Percentiles rank a stretch among this genome's conserved stretches.
Conservation (phyloP, 108 stramenopile genomes). For the Fragilaria radians region DNA sequence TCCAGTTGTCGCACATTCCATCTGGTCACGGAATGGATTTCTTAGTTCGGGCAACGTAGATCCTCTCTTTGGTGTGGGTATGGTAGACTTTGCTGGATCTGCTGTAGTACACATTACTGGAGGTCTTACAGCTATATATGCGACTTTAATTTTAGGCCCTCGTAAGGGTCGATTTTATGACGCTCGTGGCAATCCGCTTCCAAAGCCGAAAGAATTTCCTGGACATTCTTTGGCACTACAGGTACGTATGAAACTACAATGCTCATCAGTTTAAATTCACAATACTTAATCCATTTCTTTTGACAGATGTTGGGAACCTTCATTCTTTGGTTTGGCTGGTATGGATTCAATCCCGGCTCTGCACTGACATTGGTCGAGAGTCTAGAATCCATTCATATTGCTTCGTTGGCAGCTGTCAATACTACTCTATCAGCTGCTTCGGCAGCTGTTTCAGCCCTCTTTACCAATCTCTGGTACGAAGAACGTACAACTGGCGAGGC, state of each 20-base stretch:
- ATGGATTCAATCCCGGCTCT: slow-evolving; percentile 90
- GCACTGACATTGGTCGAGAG: slow-evolving; percentile 40
- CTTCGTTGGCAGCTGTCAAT: slow-evolving; percentile 67
- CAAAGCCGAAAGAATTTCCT: slow-evolving; percentile 53
- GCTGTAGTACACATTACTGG: slow-evolving; percentile 92
- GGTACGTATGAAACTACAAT: slow-evolving; percentile 1
- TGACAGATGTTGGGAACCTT: slow-evolving; percentile 57
- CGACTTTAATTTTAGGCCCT: slow-evolving; percentile 77
- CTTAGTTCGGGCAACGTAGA: slow-evolving; percentile 33
- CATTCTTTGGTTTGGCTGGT: slow-evolving; percentile 93
- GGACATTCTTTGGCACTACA: slow-evolving; percentile 76
- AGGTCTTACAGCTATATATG: slow-evolving; percentile 74
- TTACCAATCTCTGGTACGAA: slow-evolving; percentile 36
- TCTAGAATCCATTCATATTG: slow-evolving; percentile 25
- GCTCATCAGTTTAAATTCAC: neutral
- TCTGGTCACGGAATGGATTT: slow-evolving; percentile 74
- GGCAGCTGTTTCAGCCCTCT: slow-evolving; percentile 51
- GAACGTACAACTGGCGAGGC: slow-evolving; percentile 57
- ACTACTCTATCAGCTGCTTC: slow-evolving; percentile 73
- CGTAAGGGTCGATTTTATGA: slow-evolving; percentile 81
- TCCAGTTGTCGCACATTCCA: slow-evolving; percentile 77
- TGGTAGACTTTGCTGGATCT: slow-evolving; percentile 89
- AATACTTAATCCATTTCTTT: slow-evolving; percentile 3
- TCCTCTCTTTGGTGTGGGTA: slow-evolving; percentile 42
- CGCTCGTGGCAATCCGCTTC: slow-evolving; percentile 44